Conservation (phyloP, 805 yeast species). For the Lipomyces yamadae region DNA sequence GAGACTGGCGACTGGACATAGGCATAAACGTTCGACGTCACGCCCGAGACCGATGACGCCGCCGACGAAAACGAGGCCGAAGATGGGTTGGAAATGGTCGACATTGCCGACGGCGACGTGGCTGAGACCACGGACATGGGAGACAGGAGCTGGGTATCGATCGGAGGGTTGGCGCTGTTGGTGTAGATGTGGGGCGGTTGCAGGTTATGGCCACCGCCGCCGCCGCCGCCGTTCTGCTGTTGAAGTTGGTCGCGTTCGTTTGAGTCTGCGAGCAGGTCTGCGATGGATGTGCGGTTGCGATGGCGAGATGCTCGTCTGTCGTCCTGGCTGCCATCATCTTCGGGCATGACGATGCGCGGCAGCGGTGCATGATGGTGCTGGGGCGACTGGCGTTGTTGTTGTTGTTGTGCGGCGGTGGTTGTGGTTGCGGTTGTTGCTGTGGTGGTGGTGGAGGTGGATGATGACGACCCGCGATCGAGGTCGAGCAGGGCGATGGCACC, state of each 20-base stretch:
- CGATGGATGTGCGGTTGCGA: slow-evolving; percentile 34
- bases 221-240: slow-evolving; percentile 16
- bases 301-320: slow-evolving; percentile 24
- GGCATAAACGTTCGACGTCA: slow-evolving; percentile 9
- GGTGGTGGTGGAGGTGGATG: slow-evolving; percentile 10
- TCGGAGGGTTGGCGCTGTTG: slow-evolving; percentile 34
- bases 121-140: slow-evolving; percentile 19
- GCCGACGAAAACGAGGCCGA: slow-evolving; percentile 10
- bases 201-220: not conserved
- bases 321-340: slow-evolving; percentile 8
- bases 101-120: slow-evolving; percentile 17
- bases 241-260: slow-evolving; percentile 18
- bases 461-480: slow-evolving; percentile 30
- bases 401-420: slow-evolving; percentile 13
- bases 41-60: not conserved
- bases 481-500: slow-evolving; percentile 41
- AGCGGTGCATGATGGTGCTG: slow-evolving; percentile 29
- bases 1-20: slow-evolving; percentile 24
- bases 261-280: slow-evolving; percentile 34
- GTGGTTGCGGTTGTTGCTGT: not conserved
- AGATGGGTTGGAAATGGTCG: slow-evolving; percentile 18
- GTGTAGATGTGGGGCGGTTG: slow-evolving; percentile 24
- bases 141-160: slow-evolving; percentile 37
- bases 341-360: slow-evolving; percentile 36
- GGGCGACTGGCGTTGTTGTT: slow-evolving; percentile 17